These are phyloP conservation scores for Cryphonectria japonica DNA, from an alignment of 2,329 filamentous ascomycete genomes.

Conservation along the genomic window DNA sequence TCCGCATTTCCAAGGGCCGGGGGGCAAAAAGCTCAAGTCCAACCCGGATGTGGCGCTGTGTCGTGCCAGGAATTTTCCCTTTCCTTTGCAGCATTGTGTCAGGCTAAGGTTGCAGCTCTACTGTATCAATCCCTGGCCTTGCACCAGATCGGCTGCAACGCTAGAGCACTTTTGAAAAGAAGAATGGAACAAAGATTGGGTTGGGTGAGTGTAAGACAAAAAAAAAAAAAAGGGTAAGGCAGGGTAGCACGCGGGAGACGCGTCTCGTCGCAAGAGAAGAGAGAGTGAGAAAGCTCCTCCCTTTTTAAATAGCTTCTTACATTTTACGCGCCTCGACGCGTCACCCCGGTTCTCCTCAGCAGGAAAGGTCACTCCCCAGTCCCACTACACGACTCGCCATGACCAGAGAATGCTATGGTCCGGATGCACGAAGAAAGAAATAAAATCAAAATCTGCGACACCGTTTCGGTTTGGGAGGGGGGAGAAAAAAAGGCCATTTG, in stretches of 20 bases:
- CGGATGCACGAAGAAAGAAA: neutral
- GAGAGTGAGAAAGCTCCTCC: neutral
- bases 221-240: neutral
- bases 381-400: slow-evolving; percentile 15
- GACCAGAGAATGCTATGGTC: slow-evolving; percentile 1
- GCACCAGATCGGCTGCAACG: slow-evolving; percentile 20
- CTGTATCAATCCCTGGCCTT: slow-evolving; percentile 15
- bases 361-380: neutral
- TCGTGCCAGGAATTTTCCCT: slow-evolving; percentile 9
- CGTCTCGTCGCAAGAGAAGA: neutral
- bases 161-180: slow-evolving; percentile 5
- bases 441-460: neutral
- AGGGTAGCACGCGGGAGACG: slow-evolving; percentile 19
- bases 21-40: too few species aligned
- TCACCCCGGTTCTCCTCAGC: slow-evolving; percentile 16
- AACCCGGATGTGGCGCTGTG: slow-evolving; percentile 12
- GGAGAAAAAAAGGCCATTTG: neutral
- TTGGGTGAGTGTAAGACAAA: neutral
- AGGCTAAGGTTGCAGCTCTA: neutral
- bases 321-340: slow-evolving; percentile 24
- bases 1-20: neutral
- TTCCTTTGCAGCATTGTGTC: neutral
- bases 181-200: neutral
- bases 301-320: neutral
- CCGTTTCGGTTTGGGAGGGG: neutral